Conservation (phyloP, 306 rosid species). For the Malus domestica region ASM211411v1 NC_041801.1:20472001-20472500, state of each 20-base stretch:
- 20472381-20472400: too few relatives aligned
- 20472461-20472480: background rate
- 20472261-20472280: background rate
- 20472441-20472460: background rate
- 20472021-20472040: too few relatives aligned
- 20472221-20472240: background rate
- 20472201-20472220: background rate
- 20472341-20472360: too few relatives aligned
- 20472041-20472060: too few relatives aligned
- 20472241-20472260: background rate
- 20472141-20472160: background rate
- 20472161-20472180: background rate
- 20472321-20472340: too few relatives aligned
- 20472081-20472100: conserved; percentile 1
- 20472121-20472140: background rate
- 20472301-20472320: too few relatives aligned
- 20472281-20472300: too few relatives aligned
- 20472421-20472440: background rate
- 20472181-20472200: background rate
- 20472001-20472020: too few relatives aligned
- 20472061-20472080: too few relatives aligned
- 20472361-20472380: too few relatives aligned
- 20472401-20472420: too few relatives aligned
- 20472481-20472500: background rate
- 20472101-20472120: conserved; percentile 99